Evolutionary conservation across 2,329 filamentous ascomycete species (phyloP), one percentile per base, ranked within the genome.

Genomic region (Onygenales sp.): DNA sequence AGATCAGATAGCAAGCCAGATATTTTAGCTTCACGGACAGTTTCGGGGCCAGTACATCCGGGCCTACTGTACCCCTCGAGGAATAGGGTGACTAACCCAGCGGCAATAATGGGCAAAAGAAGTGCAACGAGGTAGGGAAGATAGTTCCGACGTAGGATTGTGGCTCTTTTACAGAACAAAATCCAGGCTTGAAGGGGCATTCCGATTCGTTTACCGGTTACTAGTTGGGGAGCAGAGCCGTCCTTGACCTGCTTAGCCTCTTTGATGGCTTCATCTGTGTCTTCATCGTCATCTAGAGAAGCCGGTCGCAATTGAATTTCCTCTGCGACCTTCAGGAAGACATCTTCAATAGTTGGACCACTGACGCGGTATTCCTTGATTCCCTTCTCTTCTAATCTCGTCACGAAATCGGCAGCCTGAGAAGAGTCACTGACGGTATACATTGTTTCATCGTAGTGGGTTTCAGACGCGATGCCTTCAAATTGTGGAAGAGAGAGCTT

Each of bases 311-410:
- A 17, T 33, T 76, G 78, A 55, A 89, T 79, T 66, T 95, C 90
- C 63, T 92, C 87, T 0, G 90, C 88, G 40, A 95, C 77, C 58
- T 88, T 85, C 27, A 96, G 72, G 68, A 96, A 96, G 0, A 95
- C 90, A 60, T 95, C 90, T 66, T 96, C 92, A 42, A 96, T 90
- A 0, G 88, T 94, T 0, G 91, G 92, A 0, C 89, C 89, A 13
- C 86, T 87, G 59, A 95, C 87, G 54, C 90, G 84, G 66, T 95
- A 95, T 54, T 94, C 86, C 13, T 77, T 76, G 42, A 94, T 77
- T 0, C 82, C 82, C 1, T 77, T 73, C 1, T 75, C 70, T 65
- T 95, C 86, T 1, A 96, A 75, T 8, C 77, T 69, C 47, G 79
- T 77, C 57, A 95, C 86, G 45, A 92, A 85, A 3, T 77, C 70